These are phyloP conservation scores for Dactylorhiza incarnata DNA, from an alignment of 106 monocot species.

Conservation along the genomic window DNA sequence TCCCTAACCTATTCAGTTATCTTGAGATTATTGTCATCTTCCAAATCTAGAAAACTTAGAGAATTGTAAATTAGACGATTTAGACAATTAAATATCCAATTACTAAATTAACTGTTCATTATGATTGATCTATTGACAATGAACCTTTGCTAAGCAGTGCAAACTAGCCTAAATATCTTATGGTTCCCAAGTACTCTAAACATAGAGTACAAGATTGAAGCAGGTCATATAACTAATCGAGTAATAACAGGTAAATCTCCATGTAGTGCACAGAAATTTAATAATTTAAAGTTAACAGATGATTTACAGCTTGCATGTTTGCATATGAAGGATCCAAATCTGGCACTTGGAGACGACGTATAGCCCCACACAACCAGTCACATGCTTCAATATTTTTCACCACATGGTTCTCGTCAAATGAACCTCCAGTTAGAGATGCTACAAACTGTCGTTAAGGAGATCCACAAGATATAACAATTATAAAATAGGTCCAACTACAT, in stretches of 20 bases:
- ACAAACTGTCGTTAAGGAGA: conserved; percentile 48
- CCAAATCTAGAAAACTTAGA: background rate
- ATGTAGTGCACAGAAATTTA: background rate
- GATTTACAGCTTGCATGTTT: conserved; percentile 77
- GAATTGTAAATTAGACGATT: no score
- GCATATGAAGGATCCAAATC: conserved; percentile 71
- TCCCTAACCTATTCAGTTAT: conserved; percentile 60
- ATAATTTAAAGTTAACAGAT: background rate
- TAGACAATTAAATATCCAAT: no score
- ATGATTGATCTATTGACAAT: background rate
- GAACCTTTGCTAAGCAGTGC: background rate
- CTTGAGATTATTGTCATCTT: background rate
- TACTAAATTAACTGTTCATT: background rate
- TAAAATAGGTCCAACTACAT: background rate
- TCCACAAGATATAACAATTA: conserved; percentile 2
- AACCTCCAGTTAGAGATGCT: conserved; percentile 64
- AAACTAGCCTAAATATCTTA: background rate
- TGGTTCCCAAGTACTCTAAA: background rate
- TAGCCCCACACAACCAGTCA: conserved; percentile 88
- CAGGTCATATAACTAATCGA: background rate
- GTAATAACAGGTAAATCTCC: background rate
- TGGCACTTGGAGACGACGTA: conserved; percentile 53
- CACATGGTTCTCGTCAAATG: conserved; percentile 78
- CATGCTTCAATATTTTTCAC: conserved; percentile 82
- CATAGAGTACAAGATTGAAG: background rate